Percentiles rank a stretch among this genome's conserved stretches.
These are phyloP conservation scores for Penicillium brevicompactum DNA, from an alignment of 2,329 filamentous ascomycete genomes.

Conservation along the genomic window DNA sequence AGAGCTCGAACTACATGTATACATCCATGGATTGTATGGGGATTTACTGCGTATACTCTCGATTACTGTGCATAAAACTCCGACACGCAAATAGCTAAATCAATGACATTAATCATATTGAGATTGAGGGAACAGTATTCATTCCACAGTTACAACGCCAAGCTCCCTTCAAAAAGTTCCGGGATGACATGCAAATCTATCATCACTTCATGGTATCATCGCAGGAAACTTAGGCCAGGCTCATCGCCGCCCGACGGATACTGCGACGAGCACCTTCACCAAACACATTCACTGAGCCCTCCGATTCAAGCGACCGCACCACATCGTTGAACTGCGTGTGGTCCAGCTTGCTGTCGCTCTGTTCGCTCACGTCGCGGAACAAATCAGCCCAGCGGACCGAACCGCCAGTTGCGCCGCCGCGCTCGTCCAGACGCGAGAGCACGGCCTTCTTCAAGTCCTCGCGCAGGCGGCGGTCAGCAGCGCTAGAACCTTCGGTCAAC, in stretches of 20 bases:
- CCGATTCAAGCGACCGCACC: conserved; percentile 76
- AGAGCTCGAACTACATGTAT: not conserved
- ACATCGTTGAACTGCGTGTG: conserved; percentile 79
- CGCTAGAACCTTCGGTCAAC: conserved; percentile 89
- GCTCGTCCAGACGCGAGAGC: conserved; percentile 74
- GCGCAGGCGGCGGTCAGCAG: conserved; percentile 79
- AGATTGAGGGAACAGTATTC: not conserved
- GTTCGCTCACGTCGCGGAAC: conserved; percentile 70
- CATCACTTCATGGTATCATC: conserved; percentile 33
- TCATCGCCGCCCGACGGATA: conserved; percentile 62
- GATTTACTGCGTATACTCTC: no score
- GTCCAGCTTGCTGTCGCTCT: conserved; percentile 70
- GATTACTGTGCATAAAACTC: no score
- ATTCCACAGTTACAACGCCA: conserved; percentile 3
- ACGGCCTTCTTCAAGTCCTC: conserved; percentile 83
- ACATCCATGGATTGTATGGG: no score
- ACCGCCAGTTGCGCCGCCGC: conserved; percentile 66
- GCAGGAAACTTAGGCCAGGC: conserved; percentile 13
- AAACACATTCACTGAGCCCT: conserved; percentile 76
- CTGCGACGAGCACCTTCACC: conserved; percentile 84
- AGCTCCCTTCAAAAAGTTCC: conserved; percentile 6
- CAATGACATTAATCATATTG: conserved; percentile 8
- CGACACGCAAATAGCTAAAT: not conserved
- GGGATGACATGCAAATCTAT: conserved; percentile 26
- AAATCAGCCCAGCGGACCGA: conserved; percentile 79